These are phyloP conservation scores for Lyophyllum decastes DNA, from an alignment of 768 basidiomycete genomes.

Conservation along the genomic window DNA sequence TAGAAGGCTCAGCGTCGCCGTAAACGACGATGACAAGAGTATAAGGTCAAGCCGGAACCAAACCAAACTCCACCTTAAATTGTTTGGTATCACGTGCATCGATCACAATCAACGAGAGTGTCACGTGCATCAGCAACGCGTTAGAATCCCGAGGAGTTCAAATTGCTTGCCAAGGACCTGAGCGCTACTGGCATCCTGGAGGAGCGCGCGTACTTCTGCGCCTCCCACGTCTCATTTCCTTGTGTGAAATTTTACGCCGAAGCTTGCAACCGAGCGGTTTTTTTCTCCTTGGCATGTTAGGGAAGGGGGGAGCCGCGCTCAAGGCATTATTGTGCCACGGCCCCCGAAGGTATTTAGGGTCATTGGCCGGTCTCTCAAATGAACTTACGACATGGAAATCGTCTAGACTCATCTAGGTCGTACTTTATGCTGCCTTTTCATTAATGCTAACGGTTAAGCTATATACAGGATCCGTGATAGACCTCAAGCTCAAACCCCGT, in stretches of 20 bases:
- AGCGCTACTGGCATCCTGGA: too few species aligned
- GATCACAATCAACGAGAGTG: conserved; percentile 1
- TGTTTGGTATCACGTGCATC: conserved; percentile 12
- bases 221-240: too few species aligned
- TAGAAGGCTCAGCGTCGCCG: conserved; percentile 9
- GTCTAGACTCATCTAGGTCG: background rate
- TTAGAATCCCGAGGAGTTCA: background rate
- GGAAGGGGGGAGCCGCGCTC: too few species aligned
- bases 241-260: too few species aligned
- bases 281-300: too few species aligned
- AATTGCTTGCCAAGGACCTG: too few species aligned
- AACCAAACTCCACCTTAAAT: conserved; percentile 22
- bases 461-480: background rate
- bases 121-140: conserved; percentile 10
- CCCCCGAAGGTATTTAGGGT: background rate
- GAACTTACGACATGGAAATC: background rate
- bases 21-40: conserved; percentile 16
- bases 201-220: too few species aligned
- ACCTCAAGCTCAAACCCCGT: background rate
- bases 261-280: too few species aligned
- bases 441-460: background rate
- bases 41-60: conserved; percentile 14
- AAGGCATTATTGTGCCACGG: too few species aligned
- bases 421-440: background rate
- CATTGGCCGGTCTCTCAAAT: background rate